These are phyloP conservation scores for Myrmaecium sp. DNA, from an alignment of 2,329 filamentous ascomycete genomes.

Conservation along the genomic window DNA sequence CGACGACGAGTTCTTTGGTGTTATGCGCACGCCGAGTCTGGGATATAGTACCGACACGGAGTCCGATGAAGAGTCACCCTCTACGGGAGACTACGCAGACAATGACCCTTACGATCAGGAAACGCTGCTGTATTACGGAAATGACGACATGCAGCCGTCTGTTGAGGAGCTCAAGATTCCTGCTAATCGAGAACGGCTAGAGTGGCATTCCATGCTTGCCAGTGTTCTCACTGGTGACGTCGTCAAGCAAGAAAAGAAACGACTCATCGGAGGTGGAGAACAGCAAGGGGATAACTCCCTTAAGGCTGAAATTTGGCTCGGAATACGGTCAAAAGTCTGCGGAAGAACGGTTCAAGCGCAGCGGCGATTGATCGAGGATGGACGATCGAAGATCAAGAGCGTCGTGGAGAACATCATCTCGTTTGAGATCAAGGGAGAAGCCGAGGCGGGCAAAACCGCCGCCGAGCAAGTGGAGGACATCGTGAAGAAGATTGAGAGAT, in stretches of 20 bases:
- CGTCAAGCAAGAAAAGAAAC: conserved; percentile 93
- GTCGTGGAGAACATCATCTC: conserved; percentile 75
- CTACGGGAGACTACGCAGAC: conserved; percentile 68
- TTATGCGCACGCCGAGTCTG: conserved; percentile 49
- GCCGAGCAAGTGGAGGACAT: conserved; percentile 80
- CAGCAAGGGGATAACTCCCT: conserved; percentile 54
- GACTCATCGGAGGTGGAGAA: conserved; percentile 66
- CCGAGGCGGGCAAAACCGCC: conserved; percentile 75
- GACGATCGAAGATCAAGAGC: conserved; percentile 53
- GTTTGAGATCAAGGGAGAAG: conserved; percentile 87
- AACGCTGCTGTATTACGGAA: conserved; percentile 80
- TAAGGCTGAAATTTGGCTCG: conserved; percentile 68
- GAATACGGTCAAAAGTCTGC: conserved; percentile 66
- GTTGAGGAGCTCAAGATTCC: conserved; percentile 81
- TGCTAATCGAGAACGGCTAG: conserved; percentile 72
- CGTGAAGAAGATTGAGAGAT: conserved; percentile 77
- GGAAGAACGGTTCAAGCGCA: conserved; percentile 75
- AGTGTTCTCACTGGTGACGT: conserved; percentile 93
- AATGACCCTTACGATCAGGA: conserved; percentile 77
- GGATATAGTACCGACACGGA: conserved; percentile 60
- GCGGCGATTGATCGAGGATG: conserved; percentile 74
- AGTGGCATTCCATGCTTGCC: conserved; percentile 97
- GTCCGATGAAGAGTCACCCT: conserved; percentile 78
- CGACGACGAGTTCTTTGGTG: conserved; percentile 50
- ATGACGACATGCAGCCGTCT: conserved; percentile 75